A percentile compares a stretch with the other conserved stretches of the same genome.
Conservation (phyloP, 176 grass and related monocot genomes). For the Panicum miliaceum region DNA sequence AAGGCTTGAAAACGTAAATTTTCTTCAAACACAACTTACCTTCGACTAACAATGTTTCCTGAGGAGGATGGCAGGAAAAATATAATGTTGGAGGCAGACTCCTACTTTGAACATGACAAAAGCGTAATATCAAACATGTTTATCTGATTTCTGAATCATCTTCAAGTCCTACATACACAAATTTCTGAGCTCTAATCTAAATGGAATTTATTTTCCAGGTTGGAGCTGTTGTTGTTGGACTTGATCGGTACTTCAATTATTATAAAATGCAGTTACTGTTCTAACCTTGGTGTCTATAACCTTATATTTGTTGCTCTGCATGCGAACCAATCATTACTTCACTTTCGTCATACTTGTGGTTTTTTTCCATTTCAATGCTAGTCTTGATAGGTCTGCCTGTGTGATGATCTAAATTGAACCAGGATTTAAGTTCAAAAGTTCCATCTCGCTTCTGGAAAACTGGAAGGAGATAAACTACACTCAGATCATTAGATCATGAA, state of each 20-base stretch:
- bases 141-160: constrained; percentile 28
- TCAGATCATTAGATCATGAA: not conserved
- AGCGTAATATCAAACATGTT: constrained; percentile 61
- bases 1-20: constrained; percentile 6
- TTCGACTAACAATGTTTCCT: constrained; percentile 44
- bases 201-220: constrained; percentile 60
- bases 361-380: not conserved
- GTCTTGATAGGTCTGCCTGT: constrained; percentile 3
- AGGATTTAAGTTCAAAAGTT: not conserved
- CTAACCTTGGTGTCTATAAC: constrained; percentile 32
- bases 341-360: not conserved
- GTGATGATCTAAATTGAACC: constrained; percentile 24
- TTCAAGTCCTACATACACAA: not conserved
- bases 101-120: constrained; percentile 87
- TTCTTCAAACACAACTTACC: constrained; percentile 2
- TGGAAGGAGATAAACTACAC: not conserved
- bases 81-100: constrained; percentile 71
- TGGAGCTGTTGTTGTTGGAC: constrained; percentile 90
- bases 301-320: constrained; percentile 36
- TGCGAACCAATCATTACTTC: constrained; percentile 29
- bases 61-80: constrained; percentile 88
- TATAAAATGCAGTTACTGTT: constrained; percentile 88
- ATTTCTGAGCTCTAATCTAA: not conserved
- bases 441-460: not conserved
- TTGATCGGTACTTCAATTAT: constrained; percentile 97